Base-by-base conservation (phyloP, 176 grass and related monocot species). In the Aegilops speltoides region DNA sequence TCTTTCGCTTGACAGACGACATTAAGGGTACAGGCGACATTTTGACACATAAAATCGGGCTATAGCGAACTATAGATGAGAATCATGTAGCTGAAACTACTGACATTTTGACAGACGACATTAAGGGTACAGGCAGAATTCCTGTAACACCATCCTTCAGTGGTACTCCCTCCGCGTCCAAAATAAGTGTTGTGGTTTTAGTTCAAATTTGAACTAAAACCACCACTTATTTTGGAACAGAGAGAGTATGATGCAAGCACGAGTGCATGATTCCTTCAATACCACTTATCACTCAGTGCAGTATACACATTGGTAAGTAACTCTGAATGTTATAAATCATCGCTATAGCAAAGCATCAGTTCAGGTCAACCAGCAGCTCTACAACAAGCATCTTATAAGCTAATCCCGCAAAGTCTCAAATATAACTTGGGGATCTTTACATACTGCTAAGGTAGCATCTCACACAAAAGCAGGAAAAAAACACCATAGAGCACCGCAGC, bases 391-490 rank as follows among this genome's bases (percentile, higher is more conserved):
- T 73, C 75, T 40, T 73, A 85, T 63, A 76, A 65, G n/a, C 76
- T 40, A 82, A 82, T 33, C 90, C 89, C 90, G 86, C 86, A 85
- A 34, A 72, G 72, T 72, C 81, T 88, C 13, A 82, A 91, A 85
- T 82, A 78, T 66, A 32, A 82, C 90, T 43, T 20, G 37, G 77
- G 86, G 63, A 64, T 85, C 67, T 81, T 76, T 65, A 43, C 86
- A 87, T 26, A 48, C 36, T 6, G 76, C 54, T 86, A 72, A 54
- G 46, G 63, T 85, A 81, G 31, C 19, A 78, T 85, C 78, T 88
- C 69, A 75, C 78, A 78, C 32, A 43, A 71, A 33, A 33, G 45
- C 29, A 25, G 54, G 26, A 72, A 64, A 61, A 79, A 85, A 24
- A 22, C 48, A 52, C 54, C 56, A 59, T 22, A 22, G 56, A 77